Percentiles rank a stretch among this genome's conserved stretches.
Evolutionary conservation across 331 rosid species (phyloP).

Genomic region (Quercus tomentella): DNA sequence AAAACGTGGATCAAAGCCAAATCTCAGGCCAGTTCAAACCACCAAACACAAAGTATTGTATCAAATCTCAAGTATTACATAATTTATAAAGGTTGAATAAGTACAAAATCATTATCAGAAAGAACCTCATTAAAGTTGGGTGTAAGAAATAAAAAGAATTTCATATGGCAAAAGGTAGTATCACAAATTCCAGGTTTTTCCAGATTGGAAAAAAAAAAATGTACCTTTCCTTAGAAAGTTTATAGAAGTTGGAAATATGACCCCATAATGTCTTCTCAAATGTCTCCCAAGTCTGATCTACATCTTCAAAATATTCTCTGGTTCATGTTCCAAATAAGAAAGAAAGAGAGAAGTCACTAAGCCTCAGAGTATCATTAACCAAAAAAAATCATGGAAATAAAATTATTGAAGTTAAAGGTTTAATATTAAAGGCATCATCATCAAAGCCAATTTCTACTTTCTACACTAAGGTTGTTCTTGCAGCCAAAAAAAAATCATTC

Average conservation of each 20-base stretch:
- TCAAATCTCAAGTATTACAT: constrained; percentile 8
- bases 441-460: too few species aligned
- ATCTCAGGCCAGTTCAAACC: constrained; percentile 7
- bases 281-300: constrained; percentile 91
- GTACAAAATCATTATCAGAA: not conserved
- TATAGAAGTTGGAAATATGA: constrained; percentile 80
- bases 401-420: not conserved
- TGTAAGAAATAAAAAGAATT: not conserved
- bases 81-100: not conserved
- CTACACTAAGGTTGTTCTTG: too few species aligned
- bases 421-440: not conserved
- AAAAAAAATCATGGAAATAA: constrained; percentile 7
- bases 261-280: constrained; percentile 97
- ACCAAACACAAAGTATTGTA: not conserved
- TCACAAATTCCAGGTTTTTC: not conserved
- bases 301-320: constrained; percentile 97
- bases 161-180: not conserved
- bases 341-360: constrained; percentile 1
- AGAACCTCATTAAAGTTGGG: not conserved
- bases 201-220: constrained; percentile 12
- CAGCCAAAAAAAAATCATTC: too few species aligned
- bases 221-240: constrained; percentile 95
- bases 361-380: not conserved
- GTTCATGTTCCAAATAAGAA: constrained; percentile 17
- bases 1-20: not conserved